Base-by-base conservation (phyloP, 805 yeast species). In the Monosporozyma servazzii region DNA sequence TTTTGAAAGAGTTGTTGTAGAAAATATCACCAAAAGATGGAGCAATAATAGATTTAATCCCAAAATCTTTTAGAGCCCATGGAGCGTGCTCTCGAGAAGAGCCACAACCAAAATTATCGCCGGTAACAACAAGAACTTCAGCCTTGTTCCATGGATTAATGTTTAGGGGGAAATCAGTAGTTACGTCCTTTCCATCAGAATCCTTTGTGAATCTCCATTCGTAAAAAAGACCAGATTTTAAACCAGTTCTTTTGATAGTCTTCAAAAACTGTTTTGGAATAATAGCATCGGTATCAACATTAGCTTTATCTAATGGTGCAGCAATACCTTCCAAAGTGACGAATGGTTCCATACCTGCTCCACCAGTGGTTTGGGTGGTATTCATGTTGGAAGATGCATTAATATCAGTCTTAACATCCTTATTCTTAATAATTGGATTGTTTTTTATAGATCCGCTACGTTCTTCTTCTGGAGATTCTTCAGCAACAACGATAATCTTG, bases 81-180 rank as follows among this genome's bases (percentile, higher is more conserved):
- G 99, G 98, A 33, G 99, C 99, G 66, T 93, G 99, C 71, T 93
- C 99, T 79, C 99, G 88, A 2, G 97, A 90, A 41, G 97, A 90
- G 64, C 99, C 99, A 75, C 99, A 93, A 59, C 99, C 99, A 67
- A 93, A 93, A 76, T 93, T 93, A 68, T 88, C 95, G 69, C 99
- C 99, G 42, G 95, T 82, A 54, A 89, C 96, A 60, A 91, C 84
- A 58, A 93, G 75, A 59, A 93, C 84, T 70, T 86, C 82, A 21
- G 98, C 84, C 21, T 77, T 65, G 58, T 83, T 80, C 76, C 82
- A 91, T 50, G 96, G 96, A 51, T 77, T 85, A 48, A 81, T 87
- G 69, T 93, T 93, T 61, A 93, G 78, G 51, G 86, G 85, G 58
- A 93, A 93, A 66, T 93, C 96, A n/a, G 96, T 90, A 64, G 79